Evolutionary conservation across 2,329 filamentous ascomycete species (phyloP).

Genomic region (Aspergillus fumigatiaffinis): DNA sequence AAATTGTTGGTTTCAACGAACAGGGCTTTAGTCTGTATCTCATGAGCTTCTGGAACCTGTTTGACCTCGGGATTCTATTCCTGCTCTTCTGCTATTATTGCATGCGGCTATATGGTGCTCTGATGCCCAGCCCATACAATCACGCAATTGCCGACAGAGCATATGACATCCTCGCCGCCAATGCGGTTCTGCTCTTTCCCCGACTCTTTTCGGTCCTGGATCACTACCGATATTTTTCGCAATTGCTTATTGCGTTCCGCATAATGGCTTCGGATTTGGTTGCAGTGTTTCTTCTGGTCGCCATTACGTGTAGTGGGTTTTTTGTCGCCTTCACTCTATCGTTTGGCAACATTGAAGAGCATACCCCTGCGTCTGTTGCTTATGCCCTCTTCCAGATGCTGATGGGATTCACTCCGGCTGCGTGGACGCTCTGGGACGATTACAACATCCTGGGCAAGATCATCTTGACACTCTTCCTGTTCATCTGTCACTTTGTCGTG

Average conservation of each 20-base stretch:
- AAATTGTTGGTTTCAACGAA: conserved; percentile 93
- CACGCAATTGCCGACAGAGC: conserved; percentile 75
- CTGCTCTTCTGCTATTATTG: conserved; percentile 86
- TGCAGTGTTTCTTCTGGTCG: conserved; percentile 76
- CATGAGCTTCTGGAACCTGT: conserved; percentile 97
- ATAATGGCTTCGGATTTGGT: conserved; percentile 89
- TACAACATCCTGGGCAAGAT: conserved; percentile 76
- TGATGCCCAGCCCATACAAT: conserved; percentile 67
- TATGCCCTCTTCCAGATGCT: conserved; percentile 91
- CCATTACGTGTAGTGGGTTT: conserved; percentile 89
- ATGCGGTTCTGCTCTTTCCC: conserved; percentile 83
- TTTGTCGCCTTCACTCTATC: conserved; percentile 92
- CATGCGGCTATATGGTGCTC: conserved; percentile 80
- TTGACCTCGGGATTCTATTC: conserved; percentile 84
- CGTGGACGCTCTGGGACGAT: conserved; percentile 81
- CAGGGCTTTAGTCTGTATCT: conserved; percentile 95
- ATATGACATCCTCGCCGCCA: conserved; percentile 90
- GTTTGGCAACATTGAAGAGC: conserved; percentile 57
- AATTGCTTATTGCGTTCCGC: conserved; percentile 87
- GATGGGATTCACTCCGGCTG: conserved; percentile 93
- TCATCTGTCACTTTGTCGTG: conserved; percentile 92
- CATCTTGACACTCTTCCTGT: conserved; percentile 76
- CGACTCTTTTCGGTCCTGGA: conserved; percentile 90
- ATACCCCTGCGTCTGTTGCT: conserved; percentile 69
- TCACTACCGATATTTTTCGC: conserved; percentile 94